A percentile compares a stretch with the other conserved stretches of the same genome.
Evolutionary conservation across 257 asterid genomes (phyloP).

Genomic region (Galeopsis tetrahit): DNA sequence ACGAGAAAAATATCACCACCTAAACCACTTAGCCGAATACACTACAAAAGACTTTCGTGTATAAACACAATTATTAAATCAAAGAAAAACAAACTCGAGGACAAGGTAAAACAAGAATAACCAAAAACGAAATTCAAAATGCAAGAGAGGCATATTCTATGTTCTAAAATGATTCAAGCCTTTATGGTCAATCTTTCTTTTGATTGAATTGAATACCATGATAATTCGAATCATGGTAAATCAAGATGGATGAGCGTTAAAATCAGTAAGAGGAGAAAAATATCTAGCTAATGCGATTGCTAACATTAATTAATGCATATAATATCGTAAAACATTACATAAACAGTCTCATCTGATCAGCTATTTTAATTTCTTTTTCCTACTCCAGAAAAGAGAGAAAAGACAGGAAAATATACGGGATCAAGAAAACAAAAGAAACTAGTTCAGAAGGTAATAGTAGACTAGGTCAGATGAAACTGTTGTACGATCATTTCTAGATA

Average conservation of each 20-base stretch:
- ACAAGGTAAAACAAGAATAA: too few relatives aligned
- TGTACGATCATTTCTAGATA: conserved; percentile 29
- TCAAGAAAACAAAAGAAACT: conserved; percentile 20
- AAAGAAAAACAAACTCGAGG: too few relatives aligned
- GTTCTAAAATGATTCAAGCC: too few relatives aligned
- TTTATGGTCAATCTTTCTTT: too few relatives aligned
- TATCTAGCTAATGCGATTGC: neutral
- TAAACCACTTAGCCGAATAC: too few relatives aligned
- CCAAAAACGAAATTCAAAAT: too few relatives aligned
- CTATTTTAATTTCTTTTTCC: conserved; percentile 42
- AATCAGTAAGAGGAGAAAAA: neutral
- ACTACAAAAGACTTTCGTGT: too few relatives aligned
- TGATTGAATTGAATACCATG: neutral
- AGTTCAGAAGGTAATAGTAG: conserved; percentile 27
- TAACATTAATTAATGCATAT: conserved; percentile 8
- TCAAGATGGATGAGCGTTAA: neutral
- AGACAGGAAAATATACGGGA: neutral
- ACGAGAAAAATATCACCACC: too few relatives aligned
- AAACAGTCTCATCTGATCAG: conserved; percentile 36
- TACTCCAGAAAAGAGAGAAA: conserved; percentile 22
- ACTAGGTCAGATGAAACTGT: conserved; percentile 37
- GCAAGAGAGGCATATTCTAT: too few relatives aligned
- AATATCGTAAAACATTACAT: conserved; percentile 37
- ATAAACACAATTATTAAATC: too few relatives aligned
- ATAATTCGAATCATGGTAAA: neutral